Evolutionary conservation across 2,329 filamentous ascomycete species (phyloP).

Genomic region (Tolypocladium paradoxum): DNA sequence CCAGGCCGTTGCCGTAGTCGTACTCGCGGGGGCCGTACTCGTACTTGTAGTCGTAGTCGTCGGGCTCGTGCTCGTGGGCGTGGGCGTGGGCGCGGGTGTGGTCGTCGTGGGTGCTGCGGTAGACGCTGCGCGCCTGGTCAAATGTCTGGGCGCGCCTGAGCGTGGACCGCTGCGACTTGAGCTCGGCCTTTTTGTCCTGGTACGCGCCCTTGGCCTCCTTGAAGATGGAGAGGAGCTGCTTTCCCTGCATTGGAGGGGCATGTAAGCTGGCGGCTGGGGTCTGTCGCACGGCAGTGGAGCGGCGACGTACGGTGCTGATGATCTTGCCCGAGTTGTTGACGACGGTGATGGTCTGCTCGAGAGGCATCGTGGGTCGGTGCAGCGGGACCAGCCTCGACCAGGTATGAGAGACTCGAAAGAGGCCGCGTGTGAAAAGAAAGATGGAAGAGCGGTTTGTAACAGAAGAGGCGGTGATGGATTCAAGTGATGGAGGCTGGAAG

Average conservation of each 20-base stretch:
- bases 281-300: background rate
- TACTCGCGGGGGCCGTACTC: slow-evolving; percentile 18
- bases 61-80: background rate
- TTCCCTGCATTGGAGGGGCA: slow-evolving; percentile 47
- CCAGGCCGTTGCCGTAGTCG: slow-evolving; percentile 15
- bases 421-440: background rate
- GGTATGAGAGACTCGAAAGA: background rate
- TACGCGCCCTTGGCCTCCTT: slow-evolving; percentile 87
- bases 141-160: slow-evolving; percentile 52
- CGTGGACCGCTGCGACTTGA: slow-evolving; percentile 51
- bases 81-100: background rate
- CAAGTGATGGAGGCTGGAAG: background rate
- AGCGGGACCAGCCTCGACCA: too few species aligned
- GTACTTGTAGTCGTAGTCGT: slow-evolving; percentile 22
- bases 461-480: background rate
- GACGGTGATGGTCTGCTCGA: slow-evolving; percentile 70
- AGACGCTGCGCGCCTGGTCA: slow-evolving; percentile 19
- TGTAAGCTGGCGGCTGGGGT: slow-evolving; percentile 2
- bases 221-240: slow-evolving; percentile 81
- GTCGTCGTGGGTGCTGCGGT: slow-evolving; percentile 2
- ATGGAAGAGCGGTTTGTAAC: too few species aligned
- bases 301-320: slow-evolving; percentile 66
- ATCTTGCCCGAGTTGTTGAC: slow-evolving; percentile 87
- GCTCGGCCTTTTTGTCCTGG: slow-evolving; percentile 73
- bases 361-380: slow-evolving; percentile 20